Conservation (phyloP, 768 basidiomycete genomes). For the Mycena sanguinolenta region DNA sequence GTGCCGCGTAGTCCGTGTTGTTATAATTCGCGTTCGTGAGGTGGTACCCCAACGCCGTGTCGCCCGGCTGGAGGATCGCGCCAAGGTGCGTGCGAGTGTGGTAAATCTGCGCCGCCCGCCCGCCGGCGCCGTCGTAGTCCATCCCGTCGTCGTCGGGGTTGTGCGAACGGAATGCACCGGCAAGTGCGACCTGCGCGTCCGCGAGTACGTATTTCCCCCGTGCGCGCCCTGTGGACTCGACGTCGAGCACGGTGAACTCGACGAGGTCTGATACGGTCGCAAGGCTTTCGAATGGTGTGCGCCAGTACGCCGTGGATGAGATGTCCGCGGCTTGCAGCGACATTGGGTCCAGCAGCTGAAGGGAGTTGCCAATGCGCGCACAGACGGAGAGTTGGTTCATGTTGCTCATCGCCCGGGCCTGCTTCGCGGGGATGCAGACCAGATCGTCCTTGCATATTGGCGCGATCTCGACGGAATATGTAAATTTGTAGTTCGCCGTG, state of each 20-base stretch:
- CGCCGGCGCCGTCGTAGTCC: conserved; percentile 72
- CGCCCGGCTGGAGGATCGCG: conserved; percentile 91
- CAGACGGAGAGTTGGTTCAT: conserved; percentile 91
- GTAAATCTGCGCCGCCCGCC: conserved; percentile 79
- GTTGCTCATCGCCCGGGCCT: conserved; percentile 86
- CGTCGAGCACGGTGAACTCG: conserved; percentile 95
- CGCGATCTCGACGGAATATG: conserved; percentile 96
- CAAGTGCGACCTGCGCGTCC: conserved; percentile 88
- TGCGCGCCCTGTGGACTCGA: conserved; percentile 81
- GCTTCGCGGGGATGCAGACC: conserved; percentile 87
- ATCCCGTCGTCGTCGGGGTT: conserved; percentile 59
- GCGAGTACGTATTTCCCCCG: conserved; percentile 86
- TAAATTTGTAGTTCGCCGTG: conserved; percentile 97
- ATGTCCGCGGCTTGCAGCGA: conserved; percentile 90
- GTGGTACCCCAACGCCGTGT: conserved; percentile 92
- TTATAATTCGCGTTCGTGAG: conserved; percentile 94
- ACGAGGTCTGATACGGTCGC: conserved; percentile 87
- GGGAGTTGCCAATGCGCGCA: conserved; percentile 90
- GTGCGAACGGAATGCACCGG: conserved; percentile 72
- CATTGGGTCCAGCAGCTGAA: conserved; percentile 91
- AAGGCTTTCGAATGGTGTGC: conserved; percentile 88
- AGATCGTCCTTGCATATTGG: conserved; percentile 99
- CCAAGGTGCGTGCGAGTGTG: conserved; percentile 98
- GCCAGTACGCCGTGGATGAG: conserved; percentile 86
- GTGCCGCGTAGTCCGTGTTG: conserved; percentile 82